phyloP scores from a whole-genome alignment of 192 early-diverging fungal genomes.

The Paraglomus brasilianum region DNA sequence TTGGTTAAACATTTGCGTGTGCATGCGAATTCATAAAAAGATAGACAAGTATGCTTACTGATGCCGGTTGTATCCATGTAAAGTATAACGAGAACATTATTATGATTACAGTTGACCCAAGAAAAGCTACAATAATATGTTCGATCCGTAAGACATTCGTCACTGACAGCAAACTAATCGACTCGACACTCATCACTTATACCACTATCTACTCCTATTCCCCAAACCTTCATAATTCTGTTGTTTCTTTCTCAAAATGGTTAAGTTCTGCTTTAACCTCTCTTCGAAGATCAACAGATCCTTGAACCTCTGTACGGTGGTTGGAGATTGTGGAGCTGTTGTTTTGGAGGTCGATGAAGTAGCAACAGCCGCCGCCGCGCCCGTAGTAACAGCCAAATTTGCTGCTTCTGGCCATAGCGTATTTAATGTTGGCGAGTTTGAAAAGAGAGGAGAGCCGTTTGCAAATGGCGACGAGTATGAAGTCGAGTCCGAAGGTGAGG shows the following conservation, averaged over 20 bases:
- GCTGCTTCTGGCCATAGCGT: neutral
- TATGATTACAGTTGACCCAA: conserved; percentile 4
- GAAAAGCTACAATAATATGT: neutral
- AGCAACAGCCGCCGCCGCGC: neutral
- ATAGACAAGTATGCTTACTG: too few relatives aligned
- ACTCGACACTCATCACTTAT: too few relatives aligned
- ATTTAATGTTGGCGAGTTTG: neutral
- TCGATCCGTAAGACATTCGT: too few relatives aligned
- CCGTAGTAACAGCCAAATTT: conserved; percentile 36
- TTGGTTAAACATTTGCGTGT: too few relatives aligned
- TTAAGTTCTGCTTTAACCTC: conserved; percentile 71
- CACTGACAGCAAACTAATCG: too few relatives aligned
- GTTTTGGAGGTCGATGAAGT: neutral
- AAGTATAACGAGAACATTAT: too few relatives aligned
- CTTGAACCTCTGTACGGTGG: conserved; percentile 49
- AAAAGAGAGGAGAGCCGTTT: neutral
- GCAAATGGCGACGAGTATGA: too few relatives aligned
- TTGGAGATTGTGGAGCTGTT: conserved; percentile 11
- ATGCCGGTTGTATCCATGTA: too few relatives aligned
- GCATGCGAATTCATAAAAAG: too few relatives aligned
- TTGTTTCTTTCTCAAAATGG: conserved; percentile 61
- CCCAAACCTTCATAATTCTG: conserved; percentile 76
- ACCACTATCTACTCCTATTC: too few relatives aligned
- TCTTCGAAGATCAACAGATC: conserved; percentile 83
- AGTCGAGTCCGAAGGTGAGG: too few relatives aligned